These are phyloP conservation scores for button mushroom (Agaricus bisporus) DNA, from an alignment of 768 basidiomycete genomes.

Conservation along the genomic window DNA sequence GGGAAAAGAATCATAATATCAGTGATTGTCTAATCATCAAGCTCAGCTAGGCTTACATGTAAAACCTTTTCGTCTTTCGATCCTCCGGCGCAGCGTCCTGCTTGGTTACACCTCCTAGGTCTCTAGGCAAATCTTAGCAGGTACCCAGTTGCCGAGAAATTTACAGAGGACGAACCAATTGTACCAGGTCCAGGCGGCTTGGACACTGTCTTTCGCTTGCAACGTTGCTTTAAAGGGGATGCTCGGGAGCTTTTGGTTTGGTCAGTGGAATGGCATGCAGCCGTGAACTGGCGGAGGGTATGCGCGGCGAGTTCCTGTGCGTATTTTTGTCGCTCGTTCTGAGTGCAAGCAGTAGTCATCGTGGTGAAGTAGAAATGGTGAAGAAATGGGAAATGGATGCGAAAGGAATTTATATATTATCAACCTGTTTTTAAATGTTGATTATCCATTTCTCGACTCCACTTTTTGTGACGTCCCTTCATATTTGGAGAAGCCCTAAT, in stretches of 20 bases:
- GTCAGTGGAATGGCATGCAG: slow-evolving; percentile 19
- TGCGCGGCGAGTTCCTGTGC: slow-evolving; percentile 43
- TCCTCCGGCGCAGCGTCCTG: background rate
- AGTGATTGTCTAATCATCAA: background rate
- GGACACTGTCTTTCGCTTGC: background rate
- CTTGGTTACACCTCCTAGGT: background rate
- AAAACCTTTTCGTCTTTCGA: background rate
- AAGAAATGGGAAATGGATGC: background rate
- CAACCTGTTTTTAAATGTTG: background rate
- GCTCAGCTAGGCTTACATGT: background rate
- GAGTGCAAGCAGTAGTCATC: slow-evolving; percentile 14
- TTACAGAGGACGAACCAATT: background rate
- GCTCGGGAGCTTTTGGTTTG: background rate
- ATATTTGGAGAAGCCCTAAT: background rate
- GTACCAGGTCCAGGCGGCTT: background rate
- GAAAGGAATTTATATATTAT: slow-evolving; percentile 1
- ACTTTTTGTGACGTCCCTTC: slow-evolving; percentile 9
- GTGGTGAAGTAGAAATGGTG: background rate
- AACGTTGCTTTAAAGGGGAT: background rate
- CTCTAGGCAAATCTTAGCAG: slow-evolving; percentile 3
- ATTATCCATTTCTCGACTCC: slow-evolving; percentile 7
- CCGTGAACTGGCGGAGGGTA: slow-evolving; percentile 39
- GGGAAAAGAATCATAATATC: background rate
- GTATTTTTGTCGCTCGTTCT: slow-evolving; percentile 30
- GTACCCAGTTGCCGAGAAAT: background rate